Conservation (phyloP, 768 basidiomycete species). For the Inosperma sp. region DNA sequence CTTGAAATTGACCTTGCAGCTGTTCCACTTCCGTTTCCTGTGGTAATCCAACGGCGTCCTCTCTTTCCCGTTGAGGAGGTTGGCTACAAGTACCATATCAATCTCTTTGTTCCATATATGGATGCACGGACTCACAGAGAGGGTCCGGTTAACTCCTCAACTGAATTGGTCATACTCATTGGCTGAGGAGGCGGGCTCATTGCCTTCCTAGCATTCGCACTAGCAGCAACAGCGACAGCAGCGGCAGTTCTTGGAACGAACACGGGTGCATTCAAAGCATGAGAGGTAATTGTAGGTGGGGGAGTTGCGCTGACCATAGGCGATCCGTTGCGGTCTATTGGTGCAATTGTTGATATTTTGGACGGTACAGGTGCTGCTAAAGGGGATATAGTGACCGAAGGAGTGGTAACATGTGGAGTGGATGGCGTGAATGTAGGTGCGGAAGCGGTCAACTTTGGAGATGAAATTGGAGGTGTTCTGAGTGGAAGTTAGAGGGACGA, state of each 20-base stretch:
- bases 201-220: not conserved
- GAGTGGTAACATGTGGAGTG: not conserved
- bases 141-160: not conserved
- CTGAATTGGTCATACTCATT: not conserved
- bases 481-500: constrained; percentile 17
- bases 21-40: not conserved
- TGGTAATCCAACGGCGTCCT: not conserved
- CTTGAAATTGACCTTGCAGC: not conserved
- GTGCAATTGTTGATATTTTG: no score
- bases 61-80: not conserved
- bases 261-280: constrained; percentile 78
- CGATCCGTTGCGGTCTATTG: no score
- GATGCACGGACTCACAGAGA: constrained; percentile 5
- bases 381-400: no score
- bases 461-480: constrained; percentile 23
- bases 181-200: constrained; percentile 1
- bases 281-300: constrained; percentile 38
- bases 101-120: no score
- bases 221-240: constrained; percentile 25
- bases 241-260: constrained; percentile 66
- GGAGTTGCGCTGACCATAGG: constrained; percentile 29
- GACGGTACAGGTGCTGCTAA: no score
- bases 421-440: constrained; percentile 5
- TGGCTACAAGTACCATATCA: no score
- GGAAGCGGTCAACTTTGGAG: constrained; percentile 2